A percentile compares a stretch with the other conserved stretches of the same genome.
phyloP scores from a whole-genome alignment of 768 basidiomycete species.

The Vararia minispora region DNA sequence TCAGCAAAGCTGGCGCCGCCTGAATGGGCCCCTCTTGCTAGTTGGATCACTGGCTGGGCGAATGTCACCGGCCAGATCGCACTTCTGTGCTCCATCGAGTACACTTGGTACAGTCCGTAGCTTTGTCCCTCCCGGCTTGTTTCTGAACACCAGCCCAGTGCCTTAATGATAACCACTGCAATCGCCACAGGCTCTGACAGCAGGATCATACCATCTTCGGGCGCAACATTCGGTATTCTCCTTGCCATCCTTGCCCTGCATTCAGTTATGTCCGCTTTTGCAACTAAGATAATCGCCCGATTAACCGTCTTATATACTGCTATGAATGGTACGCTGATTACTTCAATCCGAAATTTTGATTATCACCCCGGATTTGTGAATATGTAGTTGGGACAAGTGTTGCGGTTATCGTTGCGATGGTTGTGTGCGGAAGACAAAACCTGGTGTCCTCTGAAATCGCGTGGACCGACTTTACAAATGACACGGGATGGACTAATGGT shows the following conservation, averaged over 20 bases:
- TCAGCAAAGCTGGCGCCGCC: conserved; percentile 60
- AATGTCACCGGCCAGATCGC: conserved; percentile 59
- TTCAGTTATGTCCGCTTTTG: conserved; percentile 56
- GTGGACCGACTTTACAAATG: conserved; percentile 58
- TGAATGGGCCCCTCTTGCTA: conserved; percentile 46
- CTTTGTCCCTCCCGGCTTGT: neutral
- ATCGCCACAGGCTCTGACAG: conserved; percentile 51
- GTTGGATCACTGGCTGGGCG: conserved; percentile 59
- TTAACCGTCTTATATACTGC: conserved; percentile 56
- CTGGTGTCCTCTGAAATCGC: conserved; percentile 51
- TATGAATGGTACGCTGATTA: conserved; percentile 37
- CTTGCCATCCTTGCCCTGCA: conserved; percentile 49
- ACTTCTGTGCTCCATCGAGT: conserved; percentile 63
- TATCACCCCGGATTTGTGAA: neutral
- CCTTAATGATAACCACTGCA: conserved; percentile 65
- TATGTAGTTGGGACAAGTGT: conserved; percentile 45
- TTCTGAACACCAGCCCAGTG: conserved; percentile 22
- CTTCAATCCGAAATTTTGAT: conserved; percentile 1
- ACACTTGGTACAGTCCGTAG: conserved; percentile 33
- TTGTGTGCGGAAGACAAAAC: conserved; percentile 41
- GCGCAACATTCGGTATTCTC: conserved; percentile 55
- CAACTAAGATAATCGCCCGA: conserved; percentile 48
- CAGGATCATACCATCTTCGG: conserved; percentile 36
- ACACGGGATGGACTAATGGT: conserved; percentile 54
- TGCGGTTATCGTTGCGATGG: conserved; percentile 46